phyloP scores from a whole-genome alignment of 177 flowering plant species.

The Vitis hybrid region DNA sequence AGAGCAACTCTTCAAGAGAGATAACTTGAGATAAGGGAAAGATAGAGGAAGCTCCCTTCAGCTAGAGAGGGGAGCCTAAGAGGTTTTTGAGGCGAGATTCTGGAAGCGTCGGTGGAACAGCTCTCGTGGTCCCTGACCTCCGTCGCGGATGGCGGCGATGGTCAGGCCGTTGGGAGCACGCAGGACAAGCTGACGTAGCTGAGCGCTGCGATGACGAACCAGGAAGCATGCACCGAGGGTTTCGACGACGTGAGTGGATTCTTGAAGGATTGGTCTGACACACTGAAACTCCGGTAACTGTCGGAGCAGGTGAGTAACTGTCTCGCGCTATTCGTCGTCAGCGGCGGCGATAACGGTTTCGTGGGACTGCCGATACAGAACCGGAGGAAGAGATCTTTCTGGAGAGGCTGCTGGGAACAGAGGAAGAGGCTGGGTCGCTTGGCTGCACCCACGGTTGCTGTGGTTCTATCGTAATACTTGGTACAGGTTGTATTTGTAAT shows the following conservation, averaged over 20 bases:
- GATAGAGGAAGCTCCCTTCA: no score
- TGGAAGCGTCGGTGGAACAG: conserved; percentile 70
- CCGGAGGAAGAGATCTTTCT: conserved; percentile 29
- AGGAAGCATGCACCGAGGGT: conserved; percentile 89
- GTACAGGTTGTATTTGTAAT: no score
- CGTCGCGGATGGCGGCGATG: conserved; percentile 17
- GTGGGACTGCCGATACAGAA: conserved; percentile 80
- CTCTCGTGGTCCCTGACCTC: conserved; percentile 55
- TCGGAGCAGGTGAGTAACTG: conserved; percentile 80
- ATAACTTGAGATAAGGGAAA: no score
- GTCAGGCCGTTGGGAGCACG: conserved; percentile 24
- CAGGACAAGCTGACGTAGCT: conserved; percentile 90
- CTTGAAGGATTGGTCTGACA: conserved; percentile 51
- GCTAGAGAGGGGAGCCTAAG: conserved; percentile 57
- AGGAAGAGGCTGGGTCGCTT: no score
- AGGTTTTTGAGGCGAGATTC: conserved; percentile 61
- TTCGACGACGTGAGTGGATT: conserved; percentile 40
- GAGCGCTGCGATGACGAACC: conserved; percentile 84
- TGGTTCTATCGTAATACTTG: no score
- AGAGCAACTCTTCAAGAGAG: no score
- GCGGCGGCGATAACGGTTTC: conserved; percentile 43
- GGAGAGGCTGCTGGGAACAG: no score
- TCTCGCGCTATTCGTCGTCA: conserved; percentile 57
- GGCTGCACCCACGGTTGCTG: no score
- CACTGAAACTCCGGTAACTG: conserved; percentile 41